These are phyloP conservation scores for Coemansia sp. DNA, from an alignment of 192 early-diverging fungal species.

Conservation along the genomic window DNA sequence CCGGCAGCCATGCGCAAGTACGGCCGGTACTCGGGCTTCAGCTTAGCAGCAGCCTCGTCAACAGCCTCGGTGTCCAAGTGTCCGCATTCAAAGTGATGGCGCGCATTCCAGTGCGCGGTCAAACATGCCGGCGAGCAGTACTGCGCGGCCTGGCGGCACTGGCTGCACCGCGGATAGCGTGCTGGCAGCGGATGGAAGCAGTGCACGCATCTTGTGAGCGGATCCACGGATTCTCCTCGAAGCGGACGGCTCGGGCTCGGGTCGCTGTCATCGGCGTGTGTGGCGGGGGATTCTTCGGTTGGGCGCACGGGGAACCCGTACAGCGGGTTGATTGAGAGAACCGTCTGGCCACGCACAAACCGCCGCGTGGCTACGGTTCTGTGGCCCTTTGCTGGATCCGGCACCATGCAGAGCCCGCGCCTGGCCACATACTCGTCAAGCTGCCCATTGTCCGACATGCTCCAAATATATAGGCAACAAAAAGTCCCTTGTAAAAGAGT, in stretches of 20 bases:
- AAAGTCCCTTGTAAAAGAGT: background rate
- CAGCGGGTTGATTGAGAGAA: conserved; percentile 31
- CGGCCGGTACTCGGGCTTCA: conserved; percentile 33
- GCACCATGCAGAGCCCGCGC: conserved; percentile 19
- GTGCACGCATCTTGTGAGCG: conserved; percentile 15
- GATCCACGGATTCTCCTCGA: background rate
- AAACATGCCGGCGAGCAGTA: conserved; percentile 41
- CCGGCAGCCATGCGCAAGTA: conserved; percentile 40
- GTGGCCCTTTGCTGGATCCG: conserved; percentile 22
- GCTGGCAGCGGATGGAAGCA: conserved; percentile 35
- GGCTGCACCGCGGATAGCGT: conserved; percentile 41
- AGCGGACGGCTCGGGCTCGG: background rate
- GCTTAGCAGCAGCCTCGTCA: conserved; percentile 1
- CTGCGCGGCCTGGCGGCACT: conserved; percentile 20
- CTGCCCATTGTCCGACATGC: background rate
- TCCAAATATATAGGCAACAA: background rate
- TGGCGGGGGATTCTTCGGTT: conserved; percentile 10
- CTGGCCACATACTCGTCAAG: conserved; percentile 3
- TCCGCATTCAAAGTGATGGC: conserved; percentile 39
- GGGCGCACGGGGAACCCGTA: conserved; percentile 20
- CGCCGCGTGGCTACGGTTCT: conserved; percentile 18
- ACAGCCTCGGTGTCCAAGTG: background rate
- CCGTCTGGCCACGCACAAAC: conserved; percentile 21
- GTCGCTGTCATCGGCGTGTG: background rate
- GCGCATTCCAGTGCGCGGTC: conserved; percentile 24